Evolutionary conservation across 2,329 filamentous ascomycete genomes (phyloP).

Genomic region (Colletotrichum scovillei): DNA sequence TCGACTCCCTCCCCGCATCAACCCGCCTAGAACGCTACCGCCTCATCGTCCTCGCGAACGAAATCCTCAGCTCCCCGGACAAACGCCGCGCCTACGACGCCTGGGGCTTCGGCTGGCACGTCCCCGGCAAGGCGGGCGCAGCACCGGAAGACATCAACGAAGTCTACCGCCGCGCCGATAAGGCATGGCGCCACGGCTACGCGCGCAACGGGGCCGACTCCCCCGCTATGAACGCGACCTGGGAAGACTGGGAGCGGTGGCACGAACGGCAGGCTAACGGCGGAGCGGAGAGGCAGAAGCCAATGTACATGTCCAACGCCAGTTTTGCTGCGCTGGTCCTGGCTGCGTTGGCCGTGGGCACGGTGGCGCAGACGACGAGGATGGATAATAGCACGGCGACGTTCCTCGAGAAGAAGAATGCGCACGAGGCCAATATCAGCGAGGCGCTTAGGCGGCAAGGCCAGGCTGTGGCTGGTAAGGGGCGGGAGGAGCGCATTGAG

Average conservation of each 20-base stretch:
- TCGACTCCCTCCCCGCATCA: constrained; percentile 48
- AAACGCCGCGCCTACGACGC: constrained; percentile 86
- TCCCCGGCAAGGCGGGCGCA: constrained; percentile 59
- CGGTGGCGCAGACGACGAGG: constrained; percentile 77
- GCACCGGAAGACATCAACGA: constrained; percentile 43
- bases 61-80: constrained; percentile 83
- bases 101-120: constrained; percentile 82
- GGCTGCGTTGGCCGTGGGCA: constrained; percentile 71
- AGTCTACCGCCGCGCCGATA: constrained; percentile 53
- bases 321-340: constrained; percentile 81
- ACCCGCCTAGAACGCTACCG: constrained; percentile 89
- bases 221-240: constrained; percentile 82
- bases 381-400: constrained; percentile 71
- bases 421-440: constrained; percentile 74
- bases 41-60: constrained; percentile 87
- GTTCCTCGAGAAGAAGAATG: constrained; percentile 74
- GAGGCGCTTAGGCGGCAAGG: constrained; percentile 67
- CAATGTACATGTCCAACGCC: constrained; percentile 80
- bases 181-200: constrained; percentile 57
- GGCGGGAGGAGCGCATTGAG: constrained; percentile 76
- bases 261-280: constrained; percentile 64
- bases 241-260: constrained; percentile 97
- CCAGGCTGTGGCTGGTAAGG: constrained; percentile 62
- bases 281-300: constrained; percentile 60
- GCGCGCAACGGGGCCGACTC: constrained; percentile 49